Evolutionary conservation across 2,329 filamentous ascomycete species (phyloP), one percentile per base, ranked within the genome.

Genomic region (Penicillium sp.): DNA sequence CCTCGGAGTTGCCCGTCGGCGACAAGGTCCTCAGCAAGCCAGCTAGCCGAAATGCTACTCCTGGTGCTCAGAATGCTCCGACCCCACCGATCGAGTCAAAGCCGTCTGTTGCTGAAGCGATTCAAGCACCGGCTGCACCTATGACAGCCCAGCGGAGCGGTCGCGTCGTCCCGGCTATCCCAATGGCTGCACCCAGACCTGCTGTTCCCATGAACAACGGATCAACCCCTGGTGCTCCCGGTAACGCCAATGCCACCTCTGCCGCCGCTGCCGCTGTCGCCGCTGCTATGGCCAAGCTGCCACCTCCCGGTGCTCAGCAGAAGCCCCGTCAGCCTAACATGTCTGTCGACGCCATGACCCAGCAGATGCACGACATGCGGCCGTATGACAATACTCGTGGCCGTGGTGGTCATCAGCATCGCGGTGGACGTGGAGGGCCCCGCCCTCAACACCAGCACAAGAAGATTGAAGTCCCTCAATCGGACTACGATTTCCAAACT

Each of bases 401-500:
- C 47, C 61, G 60, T 44, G 75, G 72, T 26, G 74, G 70, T 50
- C 71, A 64, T 42, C 68, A 73, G 52, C 74, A 72, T 49, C 70
- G 81, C 47, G 78, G 81, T 42, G 76, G 75, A 31, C 71, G 78
- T 49, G 77, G 78, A 29, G 74, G 71, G 39, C 67, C 74, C 53
- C 76, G 79, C 47, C 65, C 70, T 45, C 77, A 81, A 62, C 65
- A 70, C 51, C 68, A 76, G 53, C 75, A 80, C 45, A 77, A 81
- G 62, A 94, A 90, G 75, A 85, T 97, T 29, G 92, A 96, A 48
- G 89, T 99, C 2, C 94, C 94, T 0, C 84, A 88, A 44, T 86
- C 89, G 1, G 94, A 97, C 68, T 99, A 92, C 64, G 93, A 99
- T 67, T 99, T 99, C 67, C 88, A 88, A 62, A 83, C 82, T 15